Base-by-base conservation (phyloP, 2,329 filamentous ascomycete species). In the Laburnicola sp. region DNA sequence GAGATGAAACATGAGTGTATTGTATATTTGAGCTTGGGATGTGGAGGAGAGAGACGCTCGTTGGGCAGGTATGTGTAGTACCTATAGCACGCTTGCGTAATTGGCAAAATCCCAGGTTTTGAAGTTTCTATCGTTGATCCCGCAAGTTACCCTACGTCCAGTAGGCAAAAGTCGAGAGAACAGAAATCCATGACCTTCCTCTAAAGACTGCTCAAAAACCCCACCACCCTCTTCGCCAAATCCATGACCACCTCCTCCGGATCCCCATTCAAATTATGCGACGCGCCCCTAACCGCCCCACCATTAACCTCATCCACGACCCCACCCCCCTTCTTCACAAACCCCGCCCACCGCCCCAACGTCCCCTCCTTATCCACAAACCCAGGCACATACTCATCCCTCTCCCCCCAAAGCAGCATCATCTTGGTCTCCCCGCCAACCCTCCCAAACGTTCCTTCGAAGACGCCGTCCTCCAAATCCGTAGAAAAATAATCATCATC, bases 401-500 rank as follows among this genome's bases (percentile, higher is more conserved):
- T 72, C 4, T 77, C 86, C 1, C 86, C 86, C 51, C 85, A 83
- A 28, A 91, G 66, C n/a, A 89, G 82, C 57, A 88, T 74, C 0
- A 90, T 71, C 1, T 84, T 82, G n/a, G 72, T 74, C 9, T 49
- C 23, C 6, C 56, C 50, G 45, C 82, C 74, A 48, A 90, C 75
- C 43, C 74, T 75, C 3, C 85, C 81, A 80, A 93, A 96, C n/a
- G 86, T 86, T 10, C 69, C 69, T 23, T 72, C 65, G 5, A 91
- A 75, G 16, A 78, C 76, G 28, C 82, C 77, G 36, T 83, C 80
- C 0, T 76, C 71, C n/a, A 94, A 74, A 66, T 94, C 88, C 2
- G 84, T 86, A n/a, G 88, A 92, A 74, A 96, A 96, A 66, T 88
- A 91, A 68, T 96, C 92, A 68, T 97, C 92, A 51, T 89, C 87